Evolutionary conservation across 2,329 filamentous ascomycete species (phyloP).

Genomic region (Fusarium illudens): DNA sequence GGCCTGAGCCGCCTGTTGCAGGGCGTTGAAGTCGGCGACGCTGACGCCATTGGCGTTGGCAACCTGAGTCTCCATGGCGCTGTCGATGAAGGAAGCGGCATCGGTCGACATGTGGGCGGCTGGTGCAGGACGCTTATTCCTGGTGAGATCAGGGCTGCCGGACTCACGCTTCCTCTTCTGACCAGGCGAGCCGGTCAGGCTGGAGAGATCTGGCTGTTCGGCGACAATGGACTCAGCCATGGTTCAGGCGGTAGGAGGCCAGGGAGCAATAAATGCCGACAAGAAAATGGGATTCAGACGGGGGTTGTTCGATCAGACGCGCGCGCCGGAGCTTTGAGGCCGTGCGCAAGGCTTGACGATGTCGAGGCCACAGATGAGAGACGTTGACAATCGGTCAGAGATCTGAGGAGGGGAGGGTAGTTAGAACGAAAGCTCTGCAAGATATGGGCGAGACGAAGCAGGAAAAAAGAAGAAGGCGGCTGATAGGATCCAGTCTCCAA

Average conservation of each 20-base stretch:
- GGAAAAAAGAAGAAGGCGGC: not conserved
- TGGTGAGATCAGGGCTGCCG: constrained; percentile 60
- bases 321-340: constrained; percentile 17
- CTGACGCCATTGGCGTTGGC: constrained; percentile 54
- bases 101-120: constrained; percentile 57
- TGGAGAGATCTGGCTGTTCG: constrained; percentile 59
- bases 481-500: not conserved
- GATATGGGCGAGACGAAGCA: constrained; percentile 18
- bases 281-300: not conserved
- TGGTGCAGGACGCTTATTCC: constrained; percentile 60
- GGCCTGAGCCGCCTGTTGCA: constrained; percentile 61
- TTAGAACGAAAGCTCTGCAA: constrained; percentile 32
- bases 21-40: constrained; percentile 64
- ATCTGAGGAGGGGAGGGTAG: constrained; percentile 33
- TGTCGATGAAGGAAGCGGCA: constrained; percentile 63
- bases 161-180: constrained; percentile 65
- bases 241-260: constrained; percentile 17
- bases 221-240: constrained; percentile 59
- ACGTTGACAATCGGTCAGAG: constrained; percentile 31
- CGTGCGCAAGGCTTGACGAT: constrained; percentile 25
- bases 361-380: constrained; percentile 36
- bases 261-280: not conserved
- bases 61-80: constrained; percentile 56
- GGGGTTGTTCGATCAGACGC: constrained; percentile 25
- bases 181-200: constrained; percentile 53